Conservation (phyloP, 345 rosid species). For the Schrenkiella parvula region DNA sequence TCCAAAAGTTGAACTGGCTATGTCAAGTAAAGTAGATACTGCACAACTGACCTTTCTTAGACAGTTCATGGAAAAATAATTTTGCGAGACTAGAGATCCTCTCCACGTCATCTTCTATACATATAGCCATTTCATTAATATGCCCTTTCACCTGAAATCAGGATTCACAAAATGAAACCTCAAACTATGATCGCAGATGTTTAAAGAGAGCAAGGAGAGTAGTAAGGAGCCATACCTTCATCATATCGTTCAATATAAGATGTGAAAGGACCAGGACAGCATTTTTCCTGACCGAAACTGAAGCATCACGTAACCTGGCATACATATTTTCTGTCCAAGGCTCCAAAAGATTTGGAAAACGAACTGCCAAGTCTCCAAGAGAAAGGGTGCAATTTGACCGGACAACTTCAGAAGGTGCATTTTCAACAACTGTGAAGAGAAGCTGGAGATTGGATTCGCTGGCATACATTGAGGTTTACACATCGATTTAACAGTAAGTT, state of each 20-base stretch:
- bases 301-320: slow-evolving; percentile 69
- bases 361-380: slow-evolving; percentile 96
- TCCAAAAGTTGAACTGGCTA: neutral
- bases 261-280: slow-evolving; percentile 98
- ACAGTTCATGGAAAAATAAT: slow-evolving; percentile 85
- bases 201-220: slow-evolving; percentile 6
- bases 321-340: slow-evolving; percentile 99
- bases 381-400: slow-evolving; percentile 94
- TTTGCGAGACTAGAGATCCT: slow-evolving; percentile 90
- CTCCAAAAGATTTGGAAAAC: slow-evolving; percentile 90
- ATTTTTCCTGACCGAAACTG: slow-evolving; percentile 86
- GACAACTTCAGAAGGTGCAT: slow-evolving; percentile 84
- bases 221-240: slow-evolving; percentile 61
- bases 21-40: neutral
- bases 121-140: slow-evolving; percentile 85
- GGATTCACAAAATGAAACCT: slow-evolving; percentile 27
- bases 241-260: slow-evolving; percentile 98
- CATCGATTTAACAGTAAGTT: slow-evolving; percentile 3
- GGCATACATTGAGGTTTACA: slow-evolving; percentile 34
- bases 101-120: slow-evolving; percentile 83
- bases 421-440: slow-evolving; percentile 94
- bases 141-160: slow-evolving; percentile 85
- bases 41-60: slow-evolving; percentile 75
- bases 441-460: slow-evolving; percentile 95
- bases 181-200: slow-evolving; percentile 8